Evolutionary conservation across 2,329 filamentous ascomycete species (phyloP).

Genomic region (Fusarium fracticaudum): DNA sequence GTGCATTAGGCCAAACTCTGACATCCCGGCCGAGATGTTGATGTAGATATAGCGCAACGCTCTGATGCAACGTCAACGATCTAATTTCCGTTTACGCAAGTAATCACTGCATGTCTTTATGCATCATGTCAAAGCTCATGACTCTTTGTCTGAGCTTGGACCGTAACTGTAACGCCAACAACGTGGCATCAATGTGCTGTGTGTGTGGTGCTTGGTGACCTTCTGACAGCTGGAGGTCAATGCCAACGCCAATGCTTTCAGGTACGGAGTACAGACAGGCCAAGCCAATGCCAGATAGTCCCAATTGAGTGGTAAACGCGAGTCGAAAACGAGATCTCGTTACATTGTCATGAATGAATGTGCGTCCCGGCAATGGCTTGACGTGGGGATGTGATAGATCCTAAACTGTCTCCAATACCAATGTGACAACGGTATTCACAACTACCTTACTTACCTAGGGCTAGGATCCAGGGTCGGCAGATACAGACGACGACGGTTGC

Average conservation of each 20-base stretch:
- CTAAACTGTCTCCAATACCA: conserved; percentile 11
- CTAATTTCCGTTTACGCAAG: conserved; percentile 13
- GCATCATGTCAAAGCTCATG: conserved; percentile 10
- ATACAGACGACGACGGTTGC: conserved; percentile 21
- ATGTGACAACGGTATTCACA: conserved; percentile 1
- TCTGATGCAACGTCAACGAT: conserved; percentile 7
- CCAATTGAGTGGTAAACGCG: neutral
- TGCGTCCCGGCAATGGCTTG: neutral
- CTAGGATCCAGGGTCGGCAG: conserved; percentile 30
- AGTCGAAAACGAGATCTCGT: conserved; percentile 4
- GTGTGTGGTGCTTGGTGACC: neutral
- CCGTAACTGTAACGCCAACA: conserved; percentile 4
- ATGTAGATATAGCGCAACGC: conserved; percentile 18
- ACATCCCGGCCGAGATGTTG: conserved; percentile 26
- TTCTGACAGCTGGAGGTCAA: neutral
- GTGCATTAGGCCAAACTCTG: conserved; percentile 32
- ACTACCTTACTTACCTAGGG: neutral
- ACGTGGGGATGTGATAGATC: neutral
- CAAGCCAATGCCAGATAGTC: neutral
- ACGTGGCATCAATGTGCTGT: conserved; percentile 28
- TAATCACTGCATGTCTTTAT: conserved; percentile 11
- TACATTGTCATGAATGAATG: conserved; percentile 5
- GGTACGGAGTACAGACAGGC: neutral
- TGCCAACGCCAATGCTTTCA: neutral
- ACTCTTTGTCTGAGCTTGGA: conserved; percentile 14